These are phyloP conservation scores for Beta corolliflora DNA, from an alignment of 179 eudicot species.

Conservation along the genomic window DNA sequence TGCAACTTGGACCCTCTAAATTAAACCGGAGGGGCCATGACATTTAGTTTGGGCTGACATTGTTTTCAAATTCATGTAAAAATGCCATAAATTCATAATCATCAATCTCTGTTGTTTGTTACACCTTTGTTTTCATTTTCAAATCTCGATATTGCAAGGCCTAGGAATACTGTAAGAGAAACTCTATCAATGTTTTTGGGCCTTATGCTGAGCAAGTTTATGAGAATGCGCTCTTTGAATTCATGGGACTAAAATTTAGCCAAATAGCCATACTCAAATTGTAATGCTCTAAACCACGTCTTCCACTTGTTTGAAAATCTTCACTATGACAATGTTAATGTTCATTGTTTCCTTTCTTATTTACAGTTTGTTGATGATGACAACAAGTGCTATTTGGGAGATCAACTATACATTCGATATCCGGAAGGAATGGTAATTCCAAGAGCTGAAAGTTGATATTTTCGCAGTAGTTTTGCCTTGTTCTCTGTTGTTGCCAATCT, in stretches of 20 bases:
- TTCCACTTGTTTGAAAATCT: background rate
- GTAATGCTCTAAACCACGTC: background rate
- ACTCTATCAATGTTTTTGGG: too few species aligned
- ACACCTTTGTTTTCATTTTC: background rate
- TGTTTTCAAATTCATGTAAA: conserved; percentile 9
- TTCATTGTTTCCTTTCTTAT: background rate
- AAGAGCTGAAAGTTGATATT: background rate
- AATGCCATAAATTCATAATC: background rate
- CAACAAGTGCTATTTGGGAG: conserved; percentile 43
- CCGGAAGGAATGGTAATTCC: conserved; percentile 36
- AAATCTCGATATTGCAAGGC: background rate
- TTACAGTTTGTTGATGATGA: conserved; percentile 43
- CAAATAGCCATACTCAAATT: too few species aligned
- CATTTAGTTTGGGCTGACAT: conserved; percentile 18
- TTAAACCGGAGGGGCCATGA: conserved; percentile 14
- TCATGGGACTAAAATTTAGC: too few species aligned
- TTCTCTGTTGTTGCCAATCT: background rate
- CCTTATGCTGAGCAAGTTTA: too few species aligned
- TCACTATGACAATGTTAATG: background rate
- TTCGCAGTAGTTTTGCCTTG: background rate
- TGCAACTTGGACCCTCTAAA: conserved; percentile 22
- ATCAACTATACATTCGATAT: conserved; percentile 44
- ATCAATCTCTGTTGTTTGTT: conserved; percentile 12
- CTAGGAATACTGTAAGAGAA: too few species aligned
- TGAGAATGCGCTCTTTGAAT: too few species aligned